Conservation (phyloP, 768 basidiomycete species). For the Boletellus sp. region DNA sequence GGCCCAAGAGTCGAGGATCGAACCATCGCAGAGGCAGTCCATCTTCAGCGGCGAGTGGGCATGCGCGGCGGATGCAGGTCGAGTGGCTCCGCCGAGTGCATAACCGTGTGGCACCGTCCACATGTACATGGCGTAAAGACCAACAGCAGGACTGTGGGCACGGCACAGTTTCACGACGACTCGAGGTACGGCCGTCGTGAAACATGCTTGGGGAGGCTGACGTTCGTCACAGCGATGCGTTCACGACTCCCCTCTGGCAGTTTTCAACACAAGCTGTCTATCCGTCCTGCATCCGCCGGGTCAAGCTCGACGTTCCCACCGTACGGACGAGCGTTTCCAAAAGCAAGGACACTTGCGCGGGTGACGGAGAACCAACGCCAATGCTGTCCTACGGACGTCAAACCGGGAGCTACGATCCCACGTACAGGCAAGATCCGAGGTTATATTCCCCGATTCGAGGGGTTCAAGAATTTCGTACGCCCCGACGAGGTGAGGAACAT, state of each 20-base stretch:
- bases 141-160: slow-evolving; percentile 22
- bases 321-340: slow-evolving; percentile 19
- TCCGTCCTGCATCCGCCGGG: too few relatives aligned
- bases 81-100: slow-evolving; percentile 18
- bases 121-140: slow-evolving; percentile 12
- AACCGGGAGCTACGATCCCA: slow-evolving; percentile 19
- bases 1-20: slow-evolving; percentile 37
- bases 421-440: slow-evolving; percentile 62
- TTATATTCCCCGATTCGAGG: slow-evolving; percentile 61
- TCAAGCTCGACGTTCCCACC: neutral
- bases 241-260: too few relatives aligned
- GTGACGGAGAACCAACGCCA: too few relatives aligned
- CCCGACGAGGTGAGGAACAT: slow-evolving; percentile 62
- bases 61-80: slow-evolving; percentile 41
- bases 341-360: slow-evolving; percentile 6
- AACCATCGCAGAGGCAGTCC: slow-evolving; percentile 34
- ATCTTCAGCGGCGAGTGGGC: slow-evolving; percentile 38
- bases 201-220: too few relatives aligned
- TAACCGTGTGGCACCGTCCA: slow-evolving; percentile 15
- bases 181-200: too few relatives aligned
- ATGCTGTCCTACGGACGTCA: slow-evolving; percentile 11
- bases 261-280: too few relatives aligned
- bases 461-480: slow-evolving; percentile 52
- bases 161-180: too few relatives aligned
- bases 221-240: too few relatives aligned